A percentile compares a stretch with the other conserved stretches of the same genome.
Evolutionary conservation across 2,329 filamentous ascomycete species (phyloP).

Genomic region (Penicillium glabrum): DNA sequence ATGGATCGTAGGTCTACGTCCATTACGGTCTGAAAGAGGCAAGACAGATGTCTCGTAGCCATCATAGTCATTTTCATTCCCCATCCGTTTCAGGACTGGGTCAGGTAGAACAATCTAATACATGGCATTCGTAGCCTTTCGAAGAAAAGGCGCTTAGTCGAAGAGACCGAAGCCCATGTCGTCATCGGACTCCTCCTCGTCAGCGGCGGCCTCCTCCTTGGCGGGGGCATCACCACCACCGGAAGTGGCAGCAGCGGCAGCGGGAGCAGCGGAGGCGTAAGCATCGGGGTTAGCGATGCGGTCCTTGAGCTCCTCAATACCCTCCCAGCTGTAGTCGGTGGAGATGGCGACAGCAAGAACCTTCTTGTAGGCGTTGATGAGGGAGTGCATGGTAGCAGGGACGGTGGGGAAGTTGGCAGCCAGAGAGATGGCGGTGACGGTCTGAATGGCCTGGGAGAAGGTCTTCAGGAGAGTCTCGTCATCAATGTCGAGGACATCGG

Average conservation of each 20-base stretch:
- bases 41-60: conserved; percentile 18
- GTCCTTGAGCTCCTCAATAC: conserved; percentile 98
- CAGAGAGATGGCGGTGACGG: conserved; percentile 88
- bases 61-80: conserved; percentile 35
- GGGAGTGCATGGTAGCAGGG: conserved; percentile 91
- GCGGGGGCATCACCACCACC: conserved; percentile 51
- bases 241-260: conserved; percentile 57
- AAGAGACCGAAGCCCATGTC: conserved; percentile 77
- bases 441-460: conserved; percentile 77
- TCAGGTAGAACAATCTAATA: conserved; percentile 36
- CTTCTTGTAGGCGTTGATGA: conserved; percentile 99
- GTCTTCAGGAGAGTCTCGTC: conserved; percentile 89
- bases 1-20: conserved; percentile 36
- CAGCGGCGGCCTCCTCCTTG: conserved; percentile 58
- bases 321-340: conserved; percentile 91
- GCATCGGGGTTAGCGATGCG: conserved; percentile 98
- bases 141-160: conserved; percentile 50
- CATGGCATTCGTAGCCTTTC: conserved; percentile 35
- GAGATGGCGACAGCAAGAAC: conserved; percentile 78
- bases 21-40: conserved; percentile 26
- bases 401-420: conserved; percentile 93
- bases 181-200: conserved; percentile 65
- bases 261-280: conserved; percentile 81
- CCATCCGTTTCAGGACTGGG: conserved; percentile 30
- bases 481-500: conserved; percentile 85